Evolutionary conservation across 1,284 basidiomycete species (phyloP), one percentile per base, ranked within the genome.

Genomic region (Erythrobasidium hasegawianum): DNA sequence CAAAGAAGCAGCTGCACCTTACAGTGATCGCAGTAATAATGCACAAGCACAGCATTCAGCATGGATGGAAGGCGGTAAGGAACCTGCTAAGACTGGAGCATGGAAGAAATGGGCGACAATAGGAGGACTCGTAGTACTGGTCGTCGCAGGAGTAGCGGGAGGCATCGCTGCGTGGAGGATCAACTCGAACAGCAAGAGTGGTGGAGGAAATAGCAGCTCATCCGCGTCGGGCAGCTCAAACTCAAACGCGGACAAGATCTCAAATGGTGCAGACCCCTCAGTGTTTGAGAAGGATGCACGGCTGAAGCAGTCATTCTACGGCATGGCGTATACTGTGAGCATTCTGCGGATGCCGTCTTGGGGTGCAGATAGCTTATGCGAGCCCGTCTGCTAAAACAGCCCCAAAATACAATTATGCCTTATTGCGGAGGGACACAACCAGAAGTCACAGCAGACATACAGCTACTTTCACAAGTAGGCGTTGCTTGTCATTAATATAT

Each of bases 261-360:
- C 45, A 11, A 27, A 16, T 4, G 53, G 39, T 24, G 81, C 79
- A 69, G 84, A 88, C 77, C 85, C 87, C 1, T 85, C 81, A 75
- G 78, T 81, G 38, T 89, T 89, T 75, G 74, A 75, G 53, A 86
- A 84, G 77, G 83, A 90, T 76, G 56, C 80, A 3, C 77, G 80
- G 9, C 78, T 90, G 53, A 81, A 85, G 71, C 81, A 85, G 65
- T 81, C 81, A 11, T 87, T 87, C 79, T 90, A 81, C 73, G 87
- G 83, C 33, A 73, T 89, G n/a, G 86, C 87, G 0, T 90, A 89
- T 76, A 86, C 86, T 0, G 43, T 47, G n/a, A 47, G 43, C 22
- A 10, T 10, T 87, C 87, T 0, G 79, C 80, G 49, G 2, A 33
- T 1, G 45, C 64, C 13, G 38, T 18, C 38, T 20, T 13, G 8